phyloP scores from a whole-genome alignment of 1,284 basidiomycete genomes.

The Xanthoconium separans region DNA sequence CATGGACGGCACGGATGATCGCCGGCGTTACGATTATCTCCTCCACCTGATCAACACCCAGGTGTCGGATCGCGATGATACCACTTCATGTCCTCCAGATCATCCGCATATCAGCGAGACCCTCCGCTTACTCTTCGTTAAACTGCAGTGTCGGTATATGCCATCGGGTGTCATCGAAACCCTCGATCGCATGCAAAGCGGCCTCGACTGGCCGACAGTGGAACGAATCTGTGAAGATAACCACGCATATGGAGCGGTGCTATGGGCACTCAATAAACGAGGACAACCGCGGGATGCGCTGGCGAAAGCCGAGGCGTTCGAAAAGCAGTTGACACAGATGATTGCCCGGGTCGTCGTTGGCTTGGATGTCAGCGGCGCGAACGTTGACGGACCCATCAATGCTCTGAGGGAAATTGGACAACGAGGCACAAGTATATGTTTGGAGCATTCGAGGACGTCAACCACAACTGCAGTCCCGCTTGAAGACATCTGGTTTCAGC shows the following conservation, averaged over 20 bases:
- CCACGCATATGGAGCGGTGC: conserved; percentile 70
- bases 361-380: conserved; percentile 23
- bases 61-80: conserved; percentile 44
- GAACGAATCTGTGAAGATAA: conserved; percentile 65
- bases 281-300: conserved; percentile 70
- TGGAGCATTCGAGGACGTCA: conserved; percentile 55
- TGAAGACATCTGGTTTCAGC: conserved; percentile 90
- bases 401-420: conserved; percentile 55
- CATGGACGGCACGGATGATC: conserved; percentile 45
- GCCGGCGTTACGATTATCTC: conserved; percentile 77
- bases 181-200: conserved; percentile 50
- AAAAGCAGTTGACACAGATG: conserved; percentile 52
- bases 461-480: conserved; percentile 49
- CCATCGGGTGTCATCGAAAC: conserved; percentile 66
- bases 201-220: conserved; percentile 60
- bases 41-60: conserved; percentile 65
- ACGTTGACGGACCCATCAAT: conserved; percentile 36
- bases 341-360: conserved; percentile 42
- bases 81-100: conserved; percentile 20
- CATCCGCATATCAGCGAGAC: conserved; percentile 42
- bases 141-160: conserved; percentile 72
- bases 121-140: conserved; percentile 66
- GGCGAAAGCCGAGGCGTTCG: conserved; percentile 60
- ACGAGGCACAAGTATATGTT: conserved; percentile 66
- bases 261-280: conserved; percentile 78